These are phyloP conservation scores for Emergomyces africanus DNA, from an alignment of 2,329 filamentous ascomycete species.

Conservation along the genomic window DNA sequence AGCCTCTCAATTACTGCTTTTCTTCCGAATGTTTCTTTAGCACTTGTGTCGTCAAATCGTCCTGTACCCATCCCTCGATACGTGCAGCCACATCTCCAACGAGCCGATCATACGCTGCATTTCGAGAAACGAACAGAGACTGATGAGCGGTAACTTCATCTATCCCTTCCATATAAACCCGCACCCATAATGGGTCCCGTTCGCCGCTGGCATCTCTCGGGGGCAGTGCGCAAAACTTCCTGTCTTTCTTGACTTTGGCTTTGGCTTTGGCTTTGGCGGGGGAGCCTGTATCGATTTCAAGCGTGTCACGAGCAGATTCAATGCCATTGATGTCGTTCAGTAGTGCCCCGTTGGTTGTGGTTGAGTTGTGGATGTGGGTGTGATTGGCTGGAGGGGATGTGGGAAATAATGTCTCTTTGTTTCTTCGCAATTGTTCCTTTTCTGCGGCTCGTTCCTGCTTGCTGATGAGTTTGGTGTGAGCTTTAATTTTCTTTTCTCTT, in stretches of 20 bases:
- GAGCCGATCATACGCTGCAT: constrained; percentile 57
- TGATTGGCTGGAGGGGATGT: background rate
- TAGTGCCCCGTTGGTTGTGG: background rate
- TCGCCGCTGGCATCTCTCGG: constrained; percentile 42
- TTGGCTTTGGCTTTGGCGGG: constrained; percentile 12
- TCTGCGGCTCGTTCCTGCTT: constrained; percentile 13
- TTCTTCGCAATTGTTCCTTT: constrained; percentile 23
- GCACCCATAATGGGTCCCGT: constrained; percentile 60
- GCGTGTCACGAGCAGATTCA: background rate
- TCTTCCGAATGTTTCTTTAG: constrained; percentile 5
- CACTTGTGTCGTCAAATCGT: constrained; percentile 9
- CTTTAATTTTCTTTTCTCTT: constrained; percentile 46
- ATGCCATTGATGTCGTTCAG: background rate
- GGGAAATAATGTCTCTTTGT: constrained; percentile 7
- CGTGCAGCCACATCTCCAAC: constrained; percentile 59
- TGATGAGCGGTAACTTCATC: constrained; percentile 82
- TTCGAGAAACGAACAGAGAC: constrained; percentile 55
- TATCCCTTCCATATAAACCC: constrained; percentile 67
- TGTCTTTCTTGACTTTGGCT: constrained; percentile 38
- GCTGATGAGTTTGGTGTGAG: constrained; percentile 14
- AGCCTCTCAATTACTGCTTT: background rate
- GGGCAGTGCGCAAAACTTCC: constrained; percentile 69
- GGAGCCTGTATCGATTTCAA: constrained; percentile 5
- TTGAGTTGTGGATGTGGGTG: background rate
- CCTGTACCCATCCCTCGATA: constrained; percentile 53